Evolutionary conservation across 140 eudicot genomes (phyloP), one percentile per base, ranked within the genome.

Genomic region (Erigeron philadelphicus): DNA sequence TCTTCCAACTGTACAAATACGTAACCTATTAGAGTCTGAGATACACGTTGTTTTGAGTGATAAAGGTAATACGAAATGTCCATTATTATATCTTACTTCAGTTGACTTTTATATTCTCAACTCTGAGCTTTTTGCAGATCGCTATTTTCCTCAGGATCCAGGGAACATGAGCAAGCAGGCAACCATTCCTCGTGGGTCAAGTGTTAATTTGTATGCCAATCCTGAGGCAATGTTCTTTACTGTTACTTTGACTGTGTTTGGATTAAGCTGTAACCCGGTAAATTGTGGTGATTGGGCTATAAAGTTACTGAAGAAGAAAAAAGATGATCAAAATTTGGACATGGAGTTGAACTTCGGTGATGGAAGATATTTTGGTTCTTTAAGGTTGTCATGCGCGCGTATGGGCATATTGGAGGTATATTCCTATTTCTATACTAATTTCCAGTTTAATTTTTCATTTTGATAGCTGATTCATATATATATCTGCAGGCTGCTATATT

Each of bases 401-500:
- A 89, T 79, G 65, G 98, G 98, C 67, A 79, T 84, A 62, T 58
- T 93, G 78, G 85, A 93, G 98, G 98, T 93, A 81, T 67, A 54
- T 46, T 23, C 70, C 42, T 63, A 17, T 76, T 42, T 21, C 43
- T 18, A 19, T 57, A 53, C 25, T 31, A 59, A 17, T 46, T 52
- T 42, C 6, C 56, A 7, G 45, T 47, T 15, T 60, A 41, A 67
- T 18, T 50, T 47, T 72, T 17, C 40, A 55, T 67, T 67, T 64
- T 46, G 16, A 50, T 23, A 74, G 75, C 57, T 73, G 68, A 78
- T 19, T 67, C 47, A 61, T 72, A 42, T 40, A n/a, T 71, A 69
- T 70, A 19, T 77, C 64, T 83, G 72, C 94, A 93, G 98, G 96
- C 87, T 75, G 81, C 74, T 40, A 74, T 93, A 57, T 89, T 83